Evolutionary conservation across 305 asterid genomes (phyloP).

Genomic region (Fraxinus xanthoxyloides): DNA sequence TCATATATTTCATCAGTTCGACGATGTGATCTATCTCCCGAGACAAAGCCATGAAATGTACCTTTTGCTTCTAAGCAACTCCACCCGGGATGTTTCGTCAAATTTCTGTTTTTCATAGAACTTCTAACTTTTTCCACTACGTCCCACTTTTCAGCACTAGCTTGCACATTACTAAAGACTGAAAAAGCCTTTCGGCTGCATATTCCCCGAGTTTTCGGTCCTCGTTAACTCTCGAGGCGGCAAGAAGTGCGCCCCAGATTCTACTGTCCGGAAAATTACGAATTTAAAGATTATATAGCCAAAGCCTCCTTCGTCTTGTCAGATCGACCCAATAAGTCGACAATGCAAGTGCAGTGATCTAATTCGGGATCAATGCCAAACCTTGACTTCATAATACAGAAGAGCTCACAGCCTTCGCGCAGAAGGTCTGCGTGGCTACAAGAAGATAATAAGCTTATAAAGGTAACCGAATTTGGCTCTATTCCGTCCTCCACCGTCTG

Average conservation of each 20-base stretch:
- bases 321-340: constrained; percentile 45
- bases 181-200: constrained; percentile 32
- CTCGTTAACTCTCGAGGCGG: constrained; percentile 36
- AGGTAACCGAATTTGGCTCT: constrained; percentile 38
- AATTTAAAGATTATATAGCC: constrained; percentile 29
- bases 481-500: constrained; percentile 37
- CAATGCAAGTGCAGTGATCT: constrained; percentile 44
- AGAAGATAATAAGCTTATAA: constrained; percentile 44
- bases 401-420: constrained; percentile 29
- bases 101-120: constrained; percentile 33
- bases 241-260: constrained; percentile 46
- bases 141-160: constrained; percentile 36
- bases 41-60: constrained; percentile 33
- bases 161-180: constrained; percentile 35
- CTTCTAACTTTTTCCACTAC: constrained; percentile 40
- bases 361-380: constrained; percentile 34
- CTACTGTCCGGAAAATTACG: constrained; percentile 37
- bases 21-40: constrained; percentile 40
- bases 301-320: constrained; percentile 44
- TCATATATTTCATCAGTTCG: constrained; percentile 24
- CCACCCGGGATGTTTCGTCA: constrained; percentile 49
- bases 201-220: constrained; percentile 30
- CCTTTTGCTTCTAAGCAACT: constrained; percentile 42
- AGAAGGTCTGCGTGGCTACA: constrained; percentile 50
- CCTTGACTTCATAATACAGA: constrained; percentile 35